Evolutionary conservation across 352 stramenopile genomes (phyloP).

Genomic region (Pythium sukuiense): DNA sequence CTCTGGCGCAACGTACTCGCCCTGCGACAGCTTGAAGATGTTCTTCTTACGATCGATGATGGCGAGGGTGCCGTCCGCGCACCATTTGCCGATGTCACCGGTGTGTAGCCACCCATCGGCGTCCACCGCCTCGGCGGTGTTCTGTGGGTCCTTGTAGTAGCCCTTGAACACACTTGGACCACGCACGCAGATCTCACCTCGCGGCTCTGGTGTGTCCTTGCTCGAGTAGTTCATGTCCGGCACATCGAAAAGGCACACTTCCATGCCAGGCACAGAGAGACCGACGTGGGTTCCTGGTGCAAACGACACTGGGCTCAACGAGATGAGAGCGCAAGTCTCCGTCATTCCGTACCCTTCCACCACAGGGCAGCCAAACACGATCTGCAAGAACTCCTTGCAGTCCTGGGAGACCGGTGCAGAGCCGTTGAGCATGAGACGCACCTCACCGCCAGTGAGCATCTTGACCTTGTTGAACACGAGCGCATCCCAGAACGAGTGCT

Average conservation of each 20-base stretch:
- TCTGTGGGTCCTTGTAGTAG: slow-evolving; percentile 95
- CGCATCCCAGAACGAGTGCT: slow-evolving; percentile 89
- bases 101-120: slow-evolving; percentile 96
- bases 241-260: slow-evolving; percentile 94
- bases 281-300: slow-evolving; percentile 89
- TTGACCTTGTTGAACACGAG: slow-evolving; percentile 96
- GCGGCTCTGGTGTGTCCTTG: slow-evolving; percentile 51
- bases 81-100: slow-evolving; percentile 95
- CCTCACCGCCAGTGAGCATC: slow-evolving; percentile 83
- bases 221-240: slow-evolving; percentile 96
- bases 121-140: slow-evolving; percentile 90
- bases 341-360: slow-evolving; percentile 96
- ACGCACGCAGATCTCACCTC: slow-evolving; percentile 84
- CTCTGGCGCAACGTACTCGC: slow-evolving; percentile 96
- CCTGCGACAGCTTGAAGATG: slow-evolving; percentile 93
- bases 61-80: slow-evolving; percentile 86
- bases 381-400: slow-evolving; percentile 94
- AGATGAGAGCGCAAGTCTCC: slow-evolving; percentile 59
- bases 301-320: slow-evolving; percentile 38
- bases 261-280: slow-evolving; percentile 69
- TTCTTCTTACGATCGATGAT: slow-evolving; percentile 94
- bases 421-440: slow-evolving; percentile 92
- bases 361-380: slow-evolving; percentile 90
- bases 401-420: slow-evolving; percentile 91
- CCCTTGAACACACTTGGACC: slow-evolving; percentile 85